Base-by-base conservation (phyloP, 805 yeast species). In the Cyberlindnera subsufficiens region DNA sequence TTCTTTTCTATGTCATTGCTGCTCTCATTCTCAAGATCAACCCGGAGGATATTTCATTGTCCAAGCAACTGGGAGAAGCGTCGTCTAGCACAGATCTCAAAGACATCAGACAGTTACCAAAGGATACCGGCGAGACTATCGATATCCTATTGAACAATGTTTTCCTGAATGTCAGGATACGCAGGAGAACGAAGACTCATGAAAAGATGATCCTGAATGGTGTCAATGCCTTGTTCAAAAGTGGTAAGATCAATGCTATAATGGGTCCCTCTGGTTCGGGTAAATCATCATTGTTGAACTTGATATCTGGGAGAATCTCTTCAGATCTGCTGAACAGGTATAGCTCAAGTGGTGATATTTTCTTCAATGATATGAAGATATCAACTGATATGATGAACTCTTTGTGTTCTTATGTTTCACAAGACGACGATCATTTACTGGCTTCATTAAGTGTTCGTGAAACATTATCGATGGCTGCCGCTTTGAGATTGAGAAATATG, bases 221-320 rank as follows among this genome's bases (percentile, higher is more conserved):
- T 29, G 42, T 58, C 15, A 42, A 49, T 30, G 56, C 61, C 4
- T 20, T 40, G 11, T 58, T 58, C 46, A 52, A 55, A 39, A 43
- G 54, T 17, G 60, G 62, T 2, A 77, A 78, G 11, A 66, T 85
- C 14, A 85, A 83, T 56, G 87, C 82, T 2, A 82, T 85, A 30
- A 75, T 84, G 80, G 93, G 93, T 0, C 91, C 91, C 0, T 82
- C 90, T 0, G 91, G 91, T 0, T 78, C 85, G 0, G 93, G 93
- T 3, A 84, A 84, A 53, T 78, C 88, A 0, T 77, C 90, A 0
- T 58, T 85, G 33, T 61, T 84, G 46, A 84, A 81, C 54, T 60
- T 72, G 30, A 63, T 85, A 25, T 80, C 93, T 19, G 79, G 82
- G 25, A 67, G 93, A 45, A 58, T 80, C 9, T 61, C 64, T 16